Percentiles rank a stretch among this genome's conserved stretches.
Conservation (phyloP, 2,329 filamentous ascomycete genomes). For the Cryphonectria carpinicola region DNA sequence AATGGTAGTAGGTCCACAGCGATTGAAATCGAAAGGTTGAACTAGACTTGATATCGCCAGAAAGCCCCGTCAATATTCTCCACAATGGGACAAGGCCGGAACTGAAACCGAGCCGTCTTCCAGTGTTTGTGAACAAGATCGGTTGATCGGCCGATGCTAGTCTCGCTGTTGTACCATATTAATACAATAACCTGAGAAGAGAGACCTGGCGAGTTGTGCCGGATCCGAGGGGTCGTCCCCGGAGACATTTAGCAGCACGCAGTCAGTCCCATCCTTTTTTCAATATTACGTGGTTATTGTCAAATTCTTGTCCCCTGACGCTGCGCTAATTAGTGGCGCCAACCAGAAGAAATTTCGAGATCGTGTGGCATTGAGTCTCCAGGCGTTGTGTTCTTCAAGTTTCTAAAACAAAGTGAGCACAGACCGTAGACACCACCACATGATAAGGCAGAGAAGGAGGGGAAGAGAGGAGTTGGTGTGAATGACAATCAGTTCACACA, state of each 20-base stretch:
- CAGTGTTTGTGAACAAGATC: slow-evolving; percentile 12
- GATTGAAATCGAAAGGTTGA: background rate
- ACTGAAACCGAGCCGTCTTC: background rate
- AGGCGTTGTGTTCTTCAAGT: background rate
- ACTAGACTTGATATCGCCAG: slow-evolving; percentile 6
- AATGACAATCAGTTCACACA: background rate
- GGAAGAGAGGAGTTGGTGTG: background rate
- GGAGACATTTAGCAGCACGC: background rate
- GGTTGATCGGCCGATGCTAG: slow-evolving; percentile 11
- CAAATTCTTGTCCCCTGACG: background rate
- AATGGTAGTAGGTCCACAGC: background rate
- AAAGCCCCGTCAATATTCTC: background rate
- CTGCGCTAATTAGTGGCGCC: background rate
- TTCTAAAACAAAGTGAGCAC: background rate
- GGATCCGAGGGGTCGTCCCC: slow-evolving; percentile 10
- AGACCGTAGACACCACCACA: background rate
- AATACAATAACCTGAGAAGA: background rate
- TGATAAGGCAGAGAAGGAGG: background rate
- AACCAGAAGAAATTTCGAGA: background rate
- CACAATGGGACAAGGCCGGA: background rate
- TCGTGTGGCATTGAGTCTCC: background rate
- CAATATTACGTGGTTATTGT: background rate
- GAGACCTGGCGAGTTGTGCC: slow-evolving; percentile 7
- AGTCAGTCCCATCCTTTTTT: background rate
- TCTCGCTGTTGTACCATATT: background rate